Percentiles rank a stretch among this genome's conserved stretches.
These are phyloP conservation scores for Ulota crispa DNA, from an alignment of 225 moss, liverwort and hornwort genomes.

Conservation along the genomic window DNA sequence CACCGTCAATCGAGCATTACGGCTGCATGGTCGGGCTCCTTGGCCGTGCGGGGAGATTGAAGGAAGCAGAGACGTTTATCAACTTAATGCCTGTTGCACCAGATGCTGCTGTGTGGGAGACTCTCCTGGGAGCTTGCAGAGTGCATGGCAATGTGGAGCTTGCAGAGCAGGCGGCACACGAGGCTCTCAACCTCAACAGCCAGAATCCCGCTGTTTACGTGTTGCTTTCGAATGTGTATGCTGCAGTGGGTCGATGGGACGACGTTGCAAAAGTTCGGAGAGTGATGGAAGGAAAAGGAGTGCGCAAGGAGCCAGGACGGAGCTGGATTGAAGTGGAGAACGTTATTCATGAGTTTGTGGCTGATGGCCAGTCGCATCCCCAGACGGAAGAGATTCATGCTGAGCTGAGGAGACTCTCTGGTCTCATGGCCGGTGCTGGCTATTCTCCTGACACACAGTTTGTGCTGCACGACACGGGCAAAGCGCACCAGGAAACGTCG, in stretches of 20 bases:
- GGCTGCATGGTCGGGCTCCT: conserved; percentile 55
- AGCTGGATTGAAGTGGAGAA: conserved; percentile 61
- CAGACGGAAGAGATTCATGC: conserved; percentile 35
- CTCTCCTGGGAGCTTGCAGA: conserved; percentile 57
- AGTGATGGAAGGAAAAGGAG: conserved; percentile 46
- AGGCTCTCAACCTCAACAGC: conserved; percentile 37
- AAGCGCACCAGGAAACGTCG: conserved; percentile 36
- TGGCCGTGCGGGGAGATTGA: conserved; percentile 48
- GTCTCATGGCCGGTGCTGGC: conserved; percentile 40
- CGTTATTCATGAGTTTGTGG: conserved; percentile 49
- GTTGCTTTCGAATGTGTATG: conserved; percentile 56
- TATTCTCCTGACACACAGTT: conserved; percentile 44
- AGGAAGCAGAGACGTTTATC: conserved; percentile 41
- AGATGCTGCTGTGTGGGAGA: conserved; percentile 48
- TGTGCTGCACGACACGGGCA: conserved; percentile 40
- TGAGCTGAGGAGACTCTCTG: conserved; percentile 36
- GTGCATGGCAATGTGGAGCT: conserved; percentile 45
- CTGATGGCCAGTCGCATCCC: conserved; percentile 52
- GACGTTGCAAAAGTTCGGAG: conserved; percentile 46
- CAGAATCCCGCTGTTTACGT: conserved; percentile 50
- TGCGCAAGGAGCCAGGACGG: conserved; percentile 46
- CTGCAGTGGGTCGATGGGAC: conserved; percentile 50
- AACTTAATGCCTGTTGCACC: conserved; percentile 31
- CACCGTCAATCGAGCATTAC: conserved; percentile 45
- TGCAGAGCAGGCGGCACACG: conserved; percentile 41